These are phyloP conservation scores for Calonectria pteridis DNA, from an alignment of 2,329 filamentous ascomycete genomes.

Conservation along the genomic window DNA sequence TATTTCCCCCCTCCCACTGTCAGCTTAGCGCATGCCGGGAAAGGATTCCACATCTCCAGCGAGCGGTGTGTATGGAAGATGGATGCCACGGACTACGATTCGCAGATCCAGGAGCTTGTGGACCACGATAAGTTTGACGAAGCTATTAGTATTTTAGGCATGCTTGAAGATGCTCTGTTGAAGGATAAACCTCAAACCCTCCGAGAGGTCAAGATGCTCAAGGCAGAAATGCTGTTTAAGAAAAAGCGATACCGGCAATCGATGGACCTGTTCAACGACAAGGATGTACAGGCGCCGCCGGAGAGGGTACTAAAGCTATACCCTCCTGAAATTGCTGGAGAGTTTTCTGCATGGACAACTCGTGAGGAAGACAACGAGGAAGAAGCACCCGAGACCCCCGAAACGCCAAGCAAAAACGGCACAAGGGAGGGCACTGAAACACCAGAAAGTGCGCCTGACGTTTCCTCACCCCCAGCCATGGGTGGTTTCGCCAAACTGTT, in stretches of 20 bases:
- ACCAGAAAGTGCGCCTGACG: conserved; percentile 41
- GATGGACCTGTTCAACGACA: conserved; percentile 87
- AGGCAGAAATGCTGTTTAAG: conserved; percentile 87
- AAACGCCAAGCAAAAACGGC: conserved; percentile 46
- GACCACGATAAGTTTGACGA: conserved; percentile 84
- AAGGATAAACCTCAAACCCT: conserved; percentile 84
- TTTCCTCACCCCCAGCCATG: conserved; percentile 54
- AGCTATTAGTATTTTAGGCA: conserved; percentile 86
- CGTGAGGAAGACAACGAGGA: conserved; percentile 55
- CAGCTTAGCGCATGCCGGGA: conserved; percentile 94
- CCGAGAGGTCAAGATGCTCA: conserved; percentile 89
- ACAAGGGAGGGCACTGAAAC: conserved; percentile 46
- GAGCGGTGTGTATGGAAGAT: conserved; percentile 96
- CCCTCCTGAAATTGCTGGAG: conserved; percentile 85
- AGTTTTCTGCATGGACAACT: conserved; percentile 71
- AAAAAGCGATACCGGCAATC: conserved; percentile 86
- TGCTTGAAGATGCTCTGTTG: conserved; percentile 93
- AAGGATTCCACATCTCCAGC: conserved; percentile 93
- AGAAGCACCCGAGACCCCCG: conserved; percentile 46
- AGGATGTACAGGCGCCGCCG: conserved; percentile 88
- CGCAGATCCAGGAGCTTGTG: conserved; percentile 86
- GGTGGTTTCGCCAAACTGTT: conserved; percentile 68
- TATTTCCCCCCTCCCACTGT: conserved; percentile 94
- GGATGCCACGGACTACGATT: conserved; percentile 91
- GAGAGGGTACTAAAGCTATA: conserved; percentile 89